phyloP scores from a whole-genome alignment of 352 stramenopile genomes.

The Phytophthora melonis region DNA sequence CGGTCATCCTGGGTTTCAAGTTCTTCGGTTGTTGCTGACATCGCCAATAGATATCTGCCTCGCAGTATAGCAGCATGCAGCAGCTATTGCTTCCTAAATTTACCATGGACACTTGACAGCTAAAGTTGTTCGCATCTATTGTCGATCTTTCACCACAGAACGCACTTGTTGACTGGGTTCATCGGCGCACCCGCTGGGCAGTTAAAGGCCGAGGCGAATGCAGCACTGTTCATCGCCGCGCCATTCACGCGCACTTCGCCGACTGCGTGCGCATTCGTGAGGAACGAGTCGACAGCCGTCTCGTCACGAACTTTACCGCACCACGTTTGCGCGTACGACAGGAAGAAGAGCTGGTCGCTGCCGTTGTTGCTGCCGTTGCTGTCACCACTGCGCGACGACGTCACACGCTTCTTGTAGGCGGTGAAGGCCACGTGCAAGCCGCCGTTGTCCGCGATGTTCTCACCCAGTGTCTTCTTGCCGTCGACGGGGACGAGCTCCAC shows the following conservation, averaged over 20 bases:
- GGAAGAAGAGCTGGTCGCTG: conserved; percentile 70
- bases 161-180: conserved; percentile 65
- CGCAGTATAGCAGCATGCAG: neutral
- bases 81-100: conserved; percentile 15
- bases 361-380: conserved; percentile 31
- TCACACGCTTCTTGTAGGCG: conserved; percentile 50
- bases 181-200: conserved; percentile 50
- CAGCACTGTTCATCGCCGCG: conserved; percentile 67
- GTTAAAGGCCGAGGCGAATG: conserved; percentile 62
- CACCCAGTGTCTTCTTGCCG: conserved; percentile 67
- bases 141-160: conserved; percentile 45
- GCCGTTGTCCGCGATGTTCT: conserved; percentile 85
- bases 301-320: conserved; percentile 62
- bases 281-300: conserved; percentile 43
- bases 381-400: neutral
- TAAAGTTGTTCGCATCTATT: conserved; percentile 19
- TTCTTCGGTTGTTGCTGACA: conserved; percentile 2
- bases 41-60: neutral
- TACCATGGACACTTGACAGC: conserved; percentile 6
- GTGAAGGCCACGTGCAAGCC: conserved; percentile 65
- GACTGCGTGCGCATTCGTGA: conserved; percentile 56
- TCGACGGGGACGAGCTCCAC: conserved; percentile 56
- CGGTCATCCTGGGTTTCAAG: conserved; percentile 36
- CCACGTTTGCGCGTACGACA: conserved; percentile 72
- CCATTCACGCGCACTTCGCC: conserved; percentile 69